Percentiles rank a stretch among this genome's conserved stretches.
These are phyloP conservation scores for Amanita pseudoporphyria DNA, from an alignment of 768 basidiomycete genomes.

Conservation along the genomic window DNA sequence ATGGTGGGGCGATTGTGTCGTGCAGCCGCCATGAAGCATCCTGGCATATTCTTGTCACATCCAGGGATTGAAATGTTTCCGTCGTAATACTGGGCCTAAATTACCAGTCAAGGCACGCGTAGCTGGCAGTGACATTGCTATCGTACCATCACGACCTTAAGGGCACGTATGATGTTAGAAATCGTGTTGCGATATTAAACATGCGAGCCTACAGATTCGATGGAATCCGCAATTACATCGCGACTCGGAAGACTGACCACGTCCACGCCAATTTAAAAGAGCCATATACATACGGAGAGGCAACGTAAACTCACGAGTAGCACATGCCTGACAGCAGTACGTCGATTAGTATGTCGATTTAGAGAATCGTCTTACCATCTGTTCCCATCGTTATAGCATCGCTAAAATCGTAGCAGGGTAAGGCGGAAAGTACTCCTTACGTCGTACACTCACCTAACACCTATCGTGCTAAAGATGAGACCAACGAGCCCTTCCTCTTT, in stretches of 20 bases:
- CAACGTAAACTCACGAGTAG: constrained; percentile 58
- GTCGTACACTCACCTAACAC: constrained; percentile 48
- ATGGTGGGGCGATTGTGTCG: constrained; percentile 85
- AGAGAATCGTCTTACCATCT: constrained; percentile 42
- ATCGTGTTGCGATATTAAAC: not conserved
- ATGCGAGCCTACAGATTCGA: constrained; percentile 53
- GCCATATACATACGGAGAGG: constrained; percentile 72
- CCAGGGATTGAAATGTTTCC: constrained; percentile 82
- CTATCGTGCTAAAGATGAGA: constrained; percentile 77
- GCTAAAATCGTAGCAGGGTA: constrained; percentile 22
- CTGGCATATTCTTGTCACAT: constrained; percentile 93
- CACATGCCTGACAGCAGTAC: constrained; percentile 54
- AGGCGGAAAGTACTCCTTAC: not conserved
- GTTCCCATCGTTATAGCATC: constrained; percentile 90
- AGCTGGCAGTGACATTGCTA: not conserved
- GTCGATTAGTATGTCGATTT: not conserved
- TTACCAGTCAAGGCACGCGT: not conserved
- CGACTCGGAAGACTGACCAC: constrained; percentile 67
- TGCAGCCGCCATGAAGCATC: constrained; percentile 76
- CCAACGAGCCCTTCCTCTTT: constrained; percentile 74
- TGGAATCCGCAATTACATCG: constrained; percentile 84
- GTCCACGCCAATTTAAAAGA: constrained; percentile 56
- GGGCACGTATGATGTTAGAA: constrained; percentile 1
- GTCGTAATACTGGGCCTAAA: constrained; percentile 80
- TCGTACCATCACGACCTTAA: constrained; percentile 47